A percentile compares a stretch with the other conserved stretches of the same genome.
Conservation (phyloP, 306 rosid genomes). For the Prunus mume region DNA sequence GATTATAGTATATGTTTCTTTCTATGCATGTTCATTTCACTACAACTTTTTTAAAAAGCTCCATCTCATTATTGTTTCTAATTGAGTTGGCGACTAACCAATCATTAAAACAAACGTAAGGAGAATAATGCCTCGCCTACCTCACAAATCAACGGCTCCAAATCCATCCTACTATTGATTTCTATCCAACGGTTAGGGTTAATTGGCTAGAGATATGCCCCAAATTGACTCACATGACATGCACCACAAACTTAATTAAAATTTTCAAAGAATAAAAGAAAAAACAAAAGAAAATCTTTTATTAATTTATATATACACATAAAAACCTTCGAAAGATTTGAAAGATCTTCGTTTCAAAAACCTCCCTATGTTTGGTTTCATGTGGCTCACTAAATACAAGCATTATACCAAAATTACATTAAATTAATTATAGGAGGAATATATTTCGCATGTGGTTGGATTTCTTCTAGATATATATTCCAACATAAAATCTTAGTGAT, state of each 20-base stretch:
- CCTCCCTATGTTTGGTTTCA: constrained; percentile 32
- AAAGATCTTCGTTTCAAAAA: constrained; percentile 52
- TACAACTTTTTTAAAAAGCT: constrained; percentile 14
- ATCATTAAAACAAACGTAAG: constrained; percentile 37
- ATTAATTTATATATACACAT: constrained; percentile 40
- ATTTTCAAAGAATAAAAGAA: constrained; percentile 4
- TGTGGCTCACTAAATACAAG: constrained; percentile 18
- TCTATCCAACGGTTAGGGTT: neutral
- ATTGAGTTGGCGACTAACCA: constrained; percentile 30
- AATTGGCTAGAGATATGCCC: neutral
- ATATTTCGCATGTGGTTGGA: constrained; percentile 80
- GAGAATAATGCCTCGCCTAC: neutral
- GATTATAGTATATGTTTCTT: constrained; percentile 4
- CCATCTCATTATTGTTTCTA: constrained; percentile 25
- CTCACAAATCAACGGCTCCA: neutral
- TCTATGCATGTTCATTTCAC: constrained; percentile 34
- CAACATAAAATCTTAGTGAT: constrained; percentile 43
- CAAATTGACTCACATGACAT: constrained; percentile 41
- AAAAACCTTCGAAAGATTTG: constrained; percentile 57
- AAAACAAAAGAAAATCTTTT: neutral
- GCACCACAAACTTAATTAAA: constrained; percentile 8
- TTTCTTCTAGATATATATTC: constrained; percentile 26
- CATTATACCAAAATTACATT: neutral
- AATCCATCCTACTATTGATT: neutral
- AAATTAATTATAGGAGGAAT: constrained; percentile 42